Base-by-base conservation (phyloP, 345 rosid species). In the Aurinia saxatilis region DNA sequence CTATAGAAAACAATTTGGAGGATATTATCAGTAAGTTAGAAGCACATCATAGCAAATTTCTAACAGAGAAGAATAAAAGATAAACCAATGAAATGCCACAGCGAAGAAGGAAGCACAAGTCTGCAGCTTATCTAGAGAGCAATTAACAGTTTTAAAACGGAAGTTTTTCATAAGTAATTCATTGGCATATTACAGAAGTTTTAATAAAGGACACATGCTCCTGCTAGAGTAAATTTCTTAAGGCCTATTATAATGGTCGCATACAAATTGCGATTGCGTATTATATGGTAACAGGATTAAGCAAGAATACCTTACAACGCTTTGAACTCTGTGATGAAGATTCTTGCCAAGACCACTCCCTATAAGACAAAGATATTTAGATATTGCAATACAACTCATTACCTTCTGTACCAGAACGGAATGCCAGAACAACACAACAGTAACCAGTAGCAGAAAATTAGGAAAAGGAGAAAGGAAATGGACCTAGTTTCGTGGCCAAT, bases 261-360 rank as follows among this genome's bases (percentile, higher is more conserved):
- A 2, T 7, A 31, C 33, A 53, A 46, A 38, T 19, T 14, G 58
- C 27, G 47, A 46, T 9, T 19, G 17, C 23, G 11, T 0, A 14
- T 37, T 56, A 39, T 47, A 54, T 45, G 50, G 52, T 25, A 38
- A 40, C 12, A 41, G 12, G 11, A 57, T 27, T 40, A 57, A 64
- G 42, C 25, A 49, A 50, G 33, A 71, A 52, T 66, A 84, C 93
- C 93, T 82, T 84, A 55, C 42, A 70, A 39, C 5, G 57, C 76
- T 68, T 77, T 46, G 77, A 47, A 70, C 57, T 50, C 50, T 39
- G 66, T 61, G 78, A 65, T 37, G 69, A 42, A 49, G 1, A 50
- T 31, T 50, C 72, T 67, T 52, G 56, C 73, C 49, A 50, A 61
- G 38, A 57, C 65, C 71, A 71, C 35, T 75, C 78, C 77, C 95